phyloP scores from a whole-genome alignment of 139 green algal genomes.

The Trebouxia sp. region DNA sequence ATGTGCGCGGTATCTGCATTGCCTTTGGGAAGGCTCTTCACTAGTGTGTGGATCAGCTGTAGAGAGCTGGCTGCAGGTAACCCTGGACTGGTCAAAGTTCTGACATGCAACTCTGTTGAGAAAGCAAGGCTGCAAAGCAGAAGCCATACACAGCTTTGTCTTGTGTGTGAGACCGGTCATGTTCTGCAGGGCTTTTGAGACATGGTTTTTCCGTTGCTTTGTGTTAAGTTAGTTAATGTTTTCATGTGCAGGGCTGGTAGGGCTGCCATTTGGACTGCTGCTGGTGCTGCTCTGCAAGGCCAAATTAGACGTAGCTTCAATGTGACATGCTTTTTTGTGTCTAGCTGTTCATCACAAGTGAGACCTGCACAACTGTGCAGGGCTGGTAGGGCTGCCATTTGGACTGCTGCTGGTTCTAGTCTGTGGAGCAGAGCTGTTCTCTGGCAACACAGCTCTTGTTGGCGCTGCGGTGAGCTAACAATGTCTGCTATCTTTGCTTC shows the following conservation, averaged over 20 bases:
- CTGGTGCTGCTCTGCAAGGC: too few relatives aligned
- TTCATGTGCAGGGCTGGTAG: not conserved
- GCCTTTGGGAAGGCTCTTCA: too few relatives aligned
- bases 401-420: slow-evolving; percentile 57
- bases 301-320: too few relatives aligned
- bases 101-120: too few relatives aligned
- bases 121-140: too few relatives aligned
- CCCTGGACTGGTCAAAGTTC: too few relatives aligned
- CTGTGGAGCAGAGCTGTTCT: slow-evolving; percentile 86
- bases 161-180: too few relatives aligned
- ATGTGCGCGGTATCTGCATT: too few relatives aligned
- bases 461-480: slow-evolving; percentile 45
- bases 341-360: not conserved
- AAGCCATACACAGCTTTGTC: too few relatives aligned
- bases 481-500: not conserved
- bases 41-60: too few relatives aligned
- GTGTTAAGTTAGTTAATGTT: not conserved
- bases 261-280: slow-evolving; percentile 5
- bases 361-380: slow-evolving; percentile 11
- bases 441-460: slow-evolving; percentile 79
- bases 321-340: not conserved
- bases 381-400: not conserved
- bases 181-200: too few relatives aligned
- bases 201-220: not conserved
- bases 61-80: too few relatives aligned